phyloP scores from a whole-genome alignment of 192 early-diverging fungal species.

The Linnemannia schmuckeri region DNA sequence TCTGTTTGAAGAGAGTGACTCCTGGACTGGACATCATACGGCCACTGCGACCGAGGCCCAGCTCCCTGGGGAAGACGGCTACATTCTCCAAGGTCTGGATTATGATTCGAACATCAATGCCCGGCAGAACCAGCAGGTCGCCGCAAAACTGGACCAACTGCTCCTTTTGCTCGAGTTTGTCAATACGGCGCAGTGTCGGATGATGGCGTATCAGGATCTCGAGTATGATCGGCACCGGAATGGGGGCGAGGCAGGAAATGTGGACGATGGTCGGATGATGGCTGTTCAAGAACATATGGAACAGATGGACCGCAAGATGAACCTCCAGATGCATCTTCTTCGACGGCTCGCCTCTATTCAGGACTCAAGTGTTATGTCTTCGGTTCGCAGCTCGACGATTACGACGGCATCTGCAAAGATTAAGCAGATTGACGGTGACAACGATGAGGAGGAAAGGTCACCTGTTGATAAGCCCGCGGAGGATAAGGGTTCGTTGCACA shows the following conservation, averaged over 20 bases:
- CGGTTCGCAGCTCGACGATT: not conserved
- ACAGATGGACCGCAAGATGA: constrained; percentile 49
- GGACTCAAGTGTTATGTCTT: not conserved
- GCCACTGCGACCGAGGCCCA: not conserved
- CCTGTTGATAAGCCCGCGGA: not conserved
- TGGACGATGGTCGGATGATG: constrained; percentile 71
- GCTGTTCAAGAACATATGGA: constrained; percentile 66
- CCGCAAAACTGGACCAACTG: constrained; percentile 42
- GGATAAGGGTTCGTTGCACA: not conserved
- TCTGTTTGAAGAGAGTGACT: constrained; percentile 32
- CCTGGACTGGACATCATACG: not conserved
- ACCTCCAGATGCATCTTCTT: constrained; percentile 58
- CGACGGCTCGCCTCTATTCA: constrained; percentile 49
- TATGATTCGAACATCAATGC: not conserved
- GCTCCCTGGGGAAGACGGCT: not conserved
- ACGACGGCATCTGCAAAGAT: not conserved
- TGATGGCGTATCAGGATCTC: constrained; percentile 54
- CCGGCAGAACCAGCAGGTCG: constrained; percentile 16
- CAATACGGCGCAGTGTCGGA: constrained; percentile 52
- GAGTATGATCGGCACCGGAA: constrained; percentile 25
- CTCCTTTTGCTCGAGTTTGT: constrained; percentile 49
- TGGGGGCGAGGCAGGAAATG: not conserved
- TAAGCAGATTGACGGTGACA: not conserved
- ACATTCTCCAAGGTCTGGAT: not conserved
- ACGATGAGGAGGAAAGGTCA: not conserved